Conservation (phyloP, 257 asterid genomes). For the Cynanchum wilfordii region DNA sequence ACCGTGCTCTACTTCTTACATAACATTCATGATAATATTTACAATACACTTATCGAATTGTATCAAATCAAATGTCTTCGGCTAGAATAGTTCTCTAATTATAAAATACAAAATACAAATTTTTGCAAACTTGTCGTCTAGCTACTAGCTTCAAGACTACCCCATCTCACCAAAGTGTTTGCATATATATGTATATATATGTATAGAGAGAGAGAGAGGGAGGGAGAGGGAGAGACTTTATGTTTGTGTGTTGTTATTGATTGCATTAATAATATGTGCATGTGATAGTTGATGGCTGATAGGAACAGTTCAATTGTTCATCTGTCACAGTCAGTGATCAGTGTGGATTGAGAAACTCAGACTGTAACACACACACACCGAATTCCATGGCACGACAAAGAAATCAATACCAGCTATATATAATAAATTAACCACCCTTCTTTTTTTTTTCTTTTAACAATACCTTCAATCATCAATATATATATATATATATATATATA, state of each 20-base stretch:
- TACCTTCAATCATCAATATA: no score
- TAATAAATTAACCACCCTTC: no score
- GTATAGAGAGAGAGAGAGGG: neutral
- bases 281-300: conserved; percentile 25
- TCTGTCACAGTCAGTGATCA: conserved; percentile 24
- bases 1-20: no score
- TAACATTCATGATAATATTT: no score
- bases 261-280: conserved; percentile 12
- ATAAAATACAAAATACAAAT: neutral
- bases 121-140: conserved; percentile 1
- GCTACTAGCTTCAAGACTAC: neutral
- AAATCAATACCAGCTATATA: neutral
- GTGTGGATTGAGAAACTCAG: conserved; percentile 14
- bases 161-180: neutral
- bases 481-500: no score
- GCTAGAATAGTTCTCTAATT: neutral
- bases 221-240: neutral
- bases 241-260: neutral
- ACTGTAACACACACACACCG: conserved; percentile 12
- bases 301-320: conserved; percentile 29
- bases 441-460: no score
- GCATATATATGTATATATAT: no score
- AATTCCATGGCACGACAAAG: conserved; percentile 24
- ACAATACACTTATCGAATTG: no score
- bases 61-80: no score